These are phyloP conservation scores for thale cress (Arabidopsis thaliana) DNA, from an alignment of 345 rosid genomes.

Conservation along the genomic window TAIR10.1 NC_003070.9:18564001-18564500, in stretches of 20 bases:
- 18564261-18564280: slow-evolving; percentile 1
- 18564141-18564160: slow-evolving; percentile 51
- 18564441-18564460: slow-evolving; percentile 63
- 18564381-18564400: slow-evolving; percentile 91
- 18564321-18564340: slow-evolving; percentile 11
- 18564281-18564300: slow-evolving; percentile 13
- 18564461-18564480: slow-evolving; percentile 86
- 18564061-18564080: slow-evolving; percentile 20
- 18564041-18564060: slow-evolving; percentile 11
- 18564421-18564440: slow-evolving; percentile 74
- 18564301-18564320: slow-evolving; percentile 31
- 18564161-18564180: slow-evolving; percentile 77
- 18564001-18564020: slow-evolving; percentile 13
- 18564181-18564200: slow-evolving; percentile 82
- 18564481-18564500: slow-evolving; percentile 70
- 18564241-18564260: slow-evolving; percentile 23
- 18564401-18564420: slow-evolving; percentile 89
- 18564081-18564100: neutral
- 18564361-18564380: slow-evolving; percentile 67
- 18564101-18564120: slow-evolving; percentile 8
- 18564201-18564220: slow-evolving; percentile 93
- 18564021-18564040: slow-evolving; percentile 18
- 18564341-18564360: slow-evolving; percentile 66
- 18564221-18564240: slow-evolving; percentile 78
- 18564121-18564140: slow-evolving; percentile 29